Evolutionary conservation across 1,284 basidiomycete species (phyloP).

Genomic region (Papiliotrema terrestris): DNA sequence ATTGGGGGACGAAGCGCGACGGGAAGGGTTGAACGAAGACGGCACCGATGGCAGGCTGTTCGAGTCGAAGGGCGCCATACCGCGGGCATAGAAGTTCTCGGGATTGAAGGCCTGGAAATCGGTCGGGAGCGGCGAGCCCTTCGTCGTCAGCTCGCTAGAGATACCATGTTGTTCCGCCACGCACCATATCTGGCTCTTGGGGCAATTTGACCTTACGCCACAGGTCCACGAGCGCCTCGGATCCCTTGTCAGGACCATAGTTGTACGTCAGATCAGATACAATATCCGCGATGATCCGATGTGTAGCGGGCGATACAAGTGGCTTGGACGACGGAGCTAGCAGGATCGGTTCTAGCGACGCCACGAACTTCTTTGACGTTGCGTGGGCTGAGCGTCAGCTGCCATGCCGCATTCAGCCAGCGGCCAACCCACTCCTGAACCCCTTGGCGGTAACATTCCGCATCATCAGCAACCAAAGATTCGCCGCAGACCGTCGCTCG

Average conservation of each 20-base stretch:
- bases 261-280: constrained; percentile 39
- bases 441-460: constrained; percentile 31
- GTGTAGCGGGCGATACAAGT: constrained; percentile 22
- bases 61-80: constrained; percentile 4
- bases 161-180: constrained; percentile 6
- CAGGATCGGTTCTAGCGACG: constrained; percentile 30
- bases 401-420: not conserved
- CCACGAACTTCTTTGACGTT: constrained; percentile 41
- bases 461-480: constrained; percentile 47
- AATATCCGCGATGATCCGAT: constrained; percentile 30
- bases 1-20: constrained; percentile 13
- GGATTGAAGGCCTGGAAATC: constrained; percentile 34
- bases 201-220: constrained; percentile 46
- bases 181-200: constrained; percentile 42
- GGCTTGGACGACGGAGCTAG: constrained; percentile 25
- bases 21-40: constrained; percentile 9
- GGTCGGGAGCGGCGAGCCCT: constrained; percentile 40
- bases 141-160: constrained; percentile 5
- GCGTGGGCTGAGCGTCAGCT: constrained; percentile 29
- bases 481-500: constrained; percentile 37
- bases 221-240: constrained; percentile 36
- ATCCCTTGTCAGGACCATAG: constrained; percentile 39
- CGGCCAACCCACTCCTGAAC: constrained; percentile 33
- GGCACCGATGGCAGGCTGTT: constrained; percentile 9
- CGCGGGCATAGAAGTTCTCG: constrained; percentile 13